These are phyloP conservation scores for Bonnemaisonia californica DNA, from an alignment of 31 red algal genomes.

Conservation along the genomic window DNA sequence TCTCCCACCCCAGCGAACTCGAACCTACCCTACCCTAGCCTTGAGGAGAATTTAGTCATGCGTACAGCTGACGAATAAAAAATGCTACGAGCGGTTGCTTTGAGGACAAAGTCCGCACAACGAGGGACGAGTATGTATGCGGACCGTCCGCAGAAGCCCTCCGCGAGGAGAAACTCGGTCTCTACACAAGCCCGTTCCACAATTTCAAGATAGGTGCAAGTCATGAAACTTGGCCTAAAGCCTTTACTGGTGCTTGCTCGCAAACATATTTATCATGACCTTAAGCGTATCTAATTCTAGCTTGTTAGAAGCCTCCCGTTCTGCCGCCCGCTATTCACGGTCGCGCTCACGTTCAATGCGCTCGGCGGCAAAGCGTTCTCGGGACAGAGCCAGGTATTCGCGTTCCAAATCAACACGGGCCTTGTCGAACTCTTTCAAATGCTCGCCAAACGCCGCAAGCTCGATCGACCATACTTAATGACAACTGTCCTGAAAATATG, in stretches of 20 bases:
- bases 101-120: neutral
- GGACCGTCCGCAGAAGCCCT: no score
- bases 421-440: neutral
- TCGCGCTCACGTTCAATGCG: neutral
- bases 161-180: no score
- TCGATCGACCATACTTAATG: no score
- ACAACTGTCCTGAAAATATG: no score
- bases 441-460: no score
- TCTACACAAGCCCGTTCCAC: neutral
- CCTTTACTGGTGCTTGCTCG: neutral
- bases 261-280: neutral
- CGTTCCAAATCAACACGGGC: conserved; percentile 10
- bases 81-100: neutral
- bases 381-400: neutral
- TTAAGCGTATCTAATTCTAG: neutral
- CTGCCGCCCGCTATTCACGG: neutral
- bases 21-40: no score
- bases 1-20: no score
- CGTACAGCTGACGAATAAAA: neutral
- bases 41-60: neutral
- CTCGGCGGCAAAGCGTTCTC: neutral
- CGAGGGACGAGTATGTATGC: no score
- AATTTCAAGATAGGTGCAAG: neutral
- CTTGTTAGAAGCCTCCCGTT: neutral
- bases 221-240: neutral